Evolutionary conservation across 768 basidiomycete species (phyloP), one percentile per base, ranked within the genome.

Genomic region (Dendrothele bispora): DNA sequence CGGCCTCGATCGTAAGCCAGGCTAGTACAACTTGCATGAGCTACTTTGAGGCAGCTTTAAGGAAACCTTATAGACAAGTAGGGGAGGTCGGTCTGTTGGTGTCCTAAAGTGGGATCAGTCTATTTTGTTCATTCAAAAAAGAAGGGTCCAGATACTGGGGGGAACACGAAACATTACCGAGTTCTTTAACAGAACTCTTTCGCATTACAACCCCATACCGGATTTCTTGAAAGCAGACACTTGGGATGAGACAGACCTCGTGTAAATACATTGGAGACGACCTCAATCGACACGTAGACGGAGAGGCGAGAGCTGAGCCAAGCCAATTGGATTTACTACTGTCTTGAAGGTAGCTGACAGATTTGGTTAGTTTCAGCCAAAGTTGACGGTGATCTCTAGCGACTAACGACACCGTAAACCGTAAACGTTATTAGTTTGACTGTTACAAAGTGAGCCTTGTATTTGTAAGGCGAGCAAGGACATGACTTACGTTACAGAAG

Each of bases 341-440:
- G 94, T 57, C 65, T 91, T 89, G 5, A 94, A 97, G 70, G n/a
- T n/a, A n/a, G n/a, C n/a, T n/a, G n/a, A n/a, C n/a, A n/a, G n/a
- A n/a, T n/a, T n/a, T n/a, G n/a, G n/a, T n/a, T n/a, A n/a, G n/a
- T n/a, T n/a, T n/a, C n/a, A n/a, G n/a, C 91, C 98, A 40, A 98
- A 95, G 48, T 91, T 95, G 56, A 93, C 91, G 60, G 95, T 93
- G 0, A 94, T 93, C 61, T 98, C 93, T 52, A 98, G 95, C 95
- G 95, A 98, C 60, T 98, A 67, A 98, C 98, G 69, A 98, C 95
- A 63, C 98, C 95, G 67, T 99, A 95, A 70, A 98, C 98, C 76
- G 95, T 95, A 49, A 99, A 78, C 27, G 95, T 78, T 95, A 99
- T 99, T 50, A 95, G 86, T 65, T 95, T 98, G 68, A 98, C 95